Evolutionary conservation across 805 yeast genomes (phyloP).

Genomic region (Cyberlindnera xishuangbannaensis): DNA sequence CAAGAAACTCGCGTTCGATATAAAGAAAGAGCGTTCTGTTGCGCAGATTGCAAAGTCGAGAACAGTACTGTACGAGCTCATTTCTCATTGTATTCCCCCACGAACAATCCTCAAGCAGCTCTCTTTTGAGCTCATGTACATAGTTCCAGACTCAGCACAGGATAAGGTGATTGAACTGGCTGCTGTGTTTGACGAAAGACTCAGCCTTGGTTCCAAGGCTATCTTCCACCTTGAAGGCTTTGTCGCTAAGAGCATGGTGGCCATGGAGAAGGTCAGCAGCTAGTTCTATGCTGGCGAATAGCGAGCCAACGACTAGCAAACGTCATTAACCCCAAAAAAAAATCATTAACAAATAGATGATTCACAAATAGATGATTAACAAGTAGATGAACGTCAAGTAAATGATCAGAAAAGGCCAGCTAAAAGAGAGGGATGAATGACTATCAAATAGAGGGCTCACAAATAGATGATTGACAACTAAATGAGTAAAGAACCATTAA

Average conservation of each 20-base stretch:
- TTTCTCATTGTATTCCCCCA: constrained; percentile 93
- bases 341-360: too few species aligned
- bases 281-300: too few species aligned
- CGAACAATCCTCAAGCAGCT: constrained; percentile 66
- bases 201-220: constrained; percentile 79
- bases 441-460: too few species aligned
- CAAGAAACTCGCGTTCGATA: constrained; percentile 51
- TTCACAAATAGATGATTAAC: too few species aligned
- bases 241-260: constrained; percentile 81
- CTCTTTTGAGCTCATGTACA: constrained; percentile 36
- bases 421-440: too few species aligned
- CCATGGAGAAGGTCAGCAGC: constrained; percentile 52
- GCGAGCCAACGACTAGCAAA: too few species aligned
- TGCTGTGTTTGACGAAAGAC: constrained; percentile 75
- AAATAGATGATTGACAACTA: too few species aligned
- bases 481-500: too few species aligned
- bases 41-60: constrained; percentile 49
- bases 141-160: constrained; percentile 29
- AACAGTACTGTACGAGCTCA: constrained; percentile 69
- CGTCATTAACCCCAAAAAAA: too few species aligned
- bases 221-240: constrained; percentile 95
- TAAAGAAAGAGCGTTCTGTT: constrained; percentile 60
- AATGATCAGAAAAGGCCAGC: too few species aligned
- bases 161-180: constrained; percentile 51
- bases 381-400: too few species aligned